phyloP scores from a whole-genome alignment of 139 green algal genomes.

The Desmodesmus armatus region DNA sequence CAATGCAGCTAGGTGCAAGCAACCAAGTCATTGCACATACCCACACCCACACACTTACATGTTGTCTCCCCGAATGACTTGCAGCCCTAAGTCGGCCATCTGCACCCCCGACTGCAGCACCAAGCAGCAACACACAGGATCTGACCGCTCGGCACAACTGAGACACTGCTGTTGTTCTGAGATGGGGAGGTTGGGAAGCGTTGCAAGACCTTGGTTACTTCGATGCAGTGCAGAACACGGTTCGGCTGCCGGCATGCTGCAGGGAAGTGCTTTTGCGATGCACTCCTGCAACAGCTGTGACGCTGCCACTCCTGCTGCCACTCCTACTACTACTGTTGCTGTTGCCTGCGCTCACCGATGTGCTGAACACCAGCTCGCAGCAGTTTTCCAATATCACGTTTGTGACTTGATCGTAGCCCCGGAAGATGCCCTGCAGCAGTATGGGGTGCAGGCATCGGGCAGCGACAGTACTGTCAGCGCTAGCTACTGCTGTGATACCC shows the following conservation, averaged over 20 bases:
- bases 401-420: constrained; percentile 94
- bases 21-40: too few species aligned
- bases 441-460: neutral
- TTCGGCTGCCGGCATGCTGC: neutral
- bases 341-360: constrained; percentile 60
- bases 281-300: too few species aligned
- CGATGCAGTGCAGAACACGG: neutral
- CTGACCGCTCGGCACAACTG: too few species aligned
- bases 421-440: constrained; percentile 71
- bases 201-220: too few species aligned
- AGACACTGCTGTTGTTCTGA: too few species aligned
- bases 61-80: constrained; percentile 97
- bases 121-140: neutral
- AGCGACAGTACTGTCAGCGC: neutral
- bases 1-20: neutral
- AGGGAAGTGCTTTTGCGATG: too few species aligned
- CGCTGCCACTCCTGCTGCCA: too few species aligned
- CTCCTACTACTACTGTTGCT: too few species aligned
- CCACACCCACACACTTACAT: too few species aligned
- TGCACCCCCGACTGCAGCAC: constrained; percentile 88
- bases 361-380: constrained; percentile 92
- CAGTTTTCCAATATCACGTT: constrained; percentile 96
- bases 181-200: too few species aligned
- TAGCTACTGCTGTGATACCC: neutral
- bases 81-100: constrained; percentile 84